Evolutionary conservation across 345 rosid species (phyloP), one percentile per base, ranked within the genome.

Genomic region (Populus deltoides): DNA sequence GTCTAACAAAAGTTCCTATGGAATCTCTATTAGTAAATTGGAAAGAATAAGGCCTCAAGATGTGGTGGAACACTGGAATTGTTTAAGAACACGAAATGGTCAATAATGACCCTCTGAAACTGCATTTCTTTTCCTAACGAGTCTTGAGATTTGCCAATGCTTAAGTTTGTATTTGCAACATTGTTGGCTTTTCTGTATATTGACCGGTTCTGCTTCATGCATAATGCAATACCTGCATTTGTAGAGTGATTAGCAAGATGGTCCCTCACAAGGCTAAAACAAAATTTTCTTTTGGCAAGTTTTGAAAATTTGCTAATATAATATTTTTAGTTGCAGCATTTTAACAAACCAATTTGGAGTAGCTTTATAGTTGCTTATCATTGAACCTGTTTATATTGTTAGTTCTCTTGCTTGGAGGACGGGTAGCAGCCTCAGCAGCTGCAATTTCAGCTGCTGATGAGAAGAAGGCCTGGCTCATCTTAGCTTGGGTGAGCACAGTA

Each of bases 401-500:
- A 94, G 97, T 94, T 76, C 87, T 94, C 11, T 72, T 93, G 90
- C 89, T 93, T 22, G 97, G 98, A 63, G 90, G 82, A 12, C 78
- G 82, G 27, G 90, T 93, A 57, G 97, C 97, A 7, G 93, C 86
- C 61, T 91, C 98, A 5, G 97, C 95, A 0, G 92, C 92, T 20
- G 81, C 80, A 0, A 78, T 88, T 22, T 90, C 97, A 0, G 59
- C 84, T 1, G 81, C 81, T 0, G 86, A 90, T 7, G 94, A 86
- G 90, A 94, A 90, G 84, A 94, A 90, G 86, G 92, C 94, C 16
- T 94, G 97, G 98, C 84, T 94, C 35, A 74, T 91, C 39, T 81
- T 93, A 78, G 93, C 95, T 7, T 92, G 99, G 98, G 99, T 87
- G 68, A 93, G 99, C 83, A 89, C 98, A 0, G 88, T 94, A 25